A percentile compares a stretch with the other conserved stretches of the same genome.
These are phyloP conservation scores for Leccinum longicurvipes DNA, from an alignment of 768 basidiomycete species.

Conservation along the genomic window DNA sequence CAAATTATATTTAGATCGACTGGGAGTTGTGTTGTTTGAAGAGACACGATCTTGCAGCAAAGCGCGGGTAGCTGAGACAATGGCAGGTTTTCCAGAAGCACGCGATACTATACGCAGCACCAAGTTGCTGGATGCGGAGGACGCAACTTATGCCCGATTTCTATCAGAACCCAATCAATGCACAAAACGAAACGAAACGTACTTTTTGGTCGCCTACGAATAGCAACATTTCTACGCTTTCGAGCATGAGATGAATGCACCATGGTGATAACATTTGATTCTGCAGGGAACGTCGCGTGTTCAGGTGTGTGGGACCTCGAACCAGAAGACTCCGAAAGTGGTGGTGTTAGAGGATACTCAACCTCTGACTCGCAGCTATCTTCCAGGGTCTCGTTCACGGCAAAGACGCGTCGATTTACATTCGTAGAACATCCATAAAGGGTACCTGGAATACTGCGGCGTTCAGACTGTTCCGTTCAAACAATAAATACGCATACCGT, in stretches of 20 bases:
- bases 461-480: constrained; percentile 4
- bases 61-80: constrained; percentile 51
- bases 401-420: constrained; percentile 39
- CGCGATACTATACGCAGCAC: constrained; percentile 57
- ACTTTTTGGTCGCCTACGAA: constrained; percentile 24
- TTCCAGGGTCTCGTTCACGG: constrained; percentile 18
- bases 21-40: neutral
- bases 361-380: constrained; percentile 52
- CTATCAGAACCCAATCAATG: constrained; percentile 9
- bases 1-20: constrained; percentile 30
- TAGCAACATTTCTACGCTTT: constrained; percentile 25
- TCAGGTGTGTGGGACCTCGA: constrained; percentile 62
- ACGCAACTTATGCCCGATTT: constrained; percentile 9
- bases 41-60: constrained; percentile 34
- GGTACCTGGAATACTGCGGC: constrained; percentile 32
- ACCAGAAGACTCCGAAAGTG: constrained; percentile 66
- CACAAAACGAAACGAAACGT: constrained; percentile 13
- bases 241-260: constrained; percentile 11
- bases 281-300: constrained; percentile 2
- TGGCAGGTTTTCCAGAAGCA: constrained; percentile 59
- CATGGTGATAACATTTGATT: constrained; percentile 21
- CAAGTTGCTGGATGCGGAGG: constrained; percentile 26
- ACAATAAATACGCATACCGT: constrained; percentile 46
- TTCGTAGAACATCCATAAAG: constrained; percentile 39
- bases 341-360: constrained; percentile 76